Evolutionary conservation across 1,139 yeast species (phyloP), one percentile per base, ranked within the genome.

Genomic region (Blastobotrys aristatus): DNA sequence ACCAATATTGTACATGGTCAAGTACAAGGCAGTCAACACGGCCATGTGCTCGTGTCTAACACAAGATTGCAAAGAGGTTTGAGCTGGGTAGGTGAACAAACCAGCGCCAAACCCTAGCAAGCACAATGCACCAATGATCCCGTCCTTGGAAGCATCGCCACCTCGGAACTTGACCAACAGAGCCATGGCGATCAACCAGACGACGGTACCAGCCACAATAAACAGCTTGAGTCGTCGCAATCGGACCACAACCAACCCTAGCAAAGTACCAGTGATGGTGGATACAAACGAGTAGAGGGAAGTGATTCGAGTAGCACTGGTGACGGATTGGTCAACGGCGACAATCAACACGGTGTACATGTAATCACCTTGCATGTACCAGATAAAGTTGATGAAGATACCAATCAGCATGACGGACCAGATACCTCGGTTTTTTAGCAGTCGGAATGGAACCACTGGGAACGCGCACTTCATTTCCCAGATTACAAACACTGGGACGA

Each of bases 51-150:
- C 75, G 58, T 75, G 80, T 40, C 76, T 74, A 24, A 83, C 77
- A 49, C 76, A 74, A 1, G 86, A 66, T 57, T 80, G 82, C 52
- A 82, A 75, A 14, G 86, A 77, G 4, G 80, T 83, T 57, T 78
- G 84, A 16, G 80, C 74, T 27, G 86, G 77, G 60, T 81, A 82
- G 18, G 86, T 78, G 68, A 81, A 81, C 63, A 83, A 73, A 8
- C 86, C 84, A 43, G 86, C 84, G 57, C 88, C 87, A 47, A 84
- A 70, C 64, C 90, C 92, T 68, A 82, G 70, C 31, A 82, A 66
- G 61, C 82, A 77, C 56, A 80, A 72, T 22, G 81, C 77, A 34
- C 85, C 90, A 60, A 84, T 80, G 49, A 83, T 72, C 55, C 90
- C 90, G 33, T 69, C 54, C 49, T 72, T 70, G 31, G 77, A 60